A percentile compares a stretch with the other conserved stretches of the same genome.
phyloP scores from a whole-genome alignment of 1,284 basidiomycete species.

The Hymenochaete sp. region DNA sequence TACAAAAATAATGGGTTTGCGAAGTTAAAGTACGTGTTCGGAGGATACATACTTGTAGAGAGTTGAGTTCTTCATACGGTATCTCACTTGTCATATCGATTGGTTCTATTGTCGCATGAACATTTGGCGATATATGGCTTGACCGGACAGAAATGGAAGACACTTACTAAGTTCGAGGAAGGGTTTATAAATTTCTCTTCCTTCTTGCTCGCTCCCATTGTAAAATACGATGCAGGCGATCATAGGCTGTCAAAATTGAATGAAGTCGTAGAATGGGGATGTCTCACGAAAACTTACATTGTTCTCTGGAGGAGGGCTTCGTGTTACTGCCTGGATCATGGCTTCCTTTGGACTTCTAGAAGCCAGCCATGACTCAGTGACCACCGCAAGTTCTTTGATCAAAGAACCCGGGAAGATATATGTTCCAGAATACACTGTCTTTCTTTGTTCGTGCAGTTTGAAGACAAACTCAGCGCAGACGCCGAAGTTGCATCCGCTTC shows the following conservation, averaged over 20 bases:
- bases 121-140: neutral
- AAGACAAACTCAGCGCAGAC: constrained; percentile 48
- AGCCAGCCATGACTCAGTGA: constrained; percentile 29
- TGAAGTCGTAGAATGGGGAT: neutral
- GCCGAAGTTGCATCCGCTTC: constrained; percentile 52
- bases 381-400: constrained; percentile 29
- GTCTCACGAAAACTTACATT: constrained; percentile 21
- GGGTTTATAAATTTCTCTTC: constrained; percentile 34
- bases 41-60: neutral
- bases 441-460: constrained; percentile 38
- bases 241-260: constrained; percentile 27
- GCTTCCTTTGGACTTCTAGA: constrained; percentile 27
- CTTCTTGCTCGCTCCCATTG: constrained; percentile 43
- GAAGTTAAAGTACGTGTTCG: neutral
- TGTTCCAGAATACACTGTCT: constrained; percentile 35
- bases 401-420: constrained; percentile 29
- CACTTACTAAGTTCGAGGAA: constrained; percentile 21
- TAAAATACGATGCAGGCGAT: constrained; percentile 35
- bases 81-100: constrained; percentile 10
- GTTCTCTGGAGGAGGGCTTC: constrained; percentile 25
- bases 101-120: constrained; percentile 3
- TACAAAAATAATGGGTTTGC: constrained; percentile 1
- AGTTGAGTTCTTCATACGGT: constrained; percentile 13
- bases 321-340: constrained; percentile 28
- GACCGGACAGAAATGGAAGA: neutral